Conservation (phyloP, 768 basidiomycete genomes). For the Calvatia gigantea region DNA sequence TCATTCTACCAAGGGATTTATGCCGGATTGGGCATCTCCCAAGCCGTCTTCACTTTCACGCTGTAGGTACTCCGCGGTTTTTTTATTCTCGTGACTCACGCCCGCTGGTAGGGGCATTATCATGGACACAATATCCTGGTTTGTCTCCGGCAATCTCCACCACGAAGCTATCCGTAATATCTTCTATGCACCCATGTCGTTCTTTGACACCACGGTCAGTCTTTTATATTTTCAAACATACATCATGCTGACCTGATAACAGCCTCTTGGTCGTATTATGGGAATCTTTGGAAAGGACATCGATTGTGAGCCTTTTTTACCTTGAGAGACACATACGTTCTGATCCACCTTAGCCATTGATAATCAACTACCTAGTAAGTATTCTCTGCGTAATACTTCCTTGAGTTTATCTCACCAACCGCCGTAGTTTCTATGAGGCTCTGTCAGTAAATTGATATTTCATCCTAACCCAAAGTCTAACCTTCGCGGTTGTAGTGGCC, state of each 20-base stretch:
- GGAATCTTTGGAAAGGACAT: conserved; percentile 66
- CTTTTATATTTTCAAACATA: background rate
- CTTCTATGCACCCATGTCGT: conserved; percentile 71
- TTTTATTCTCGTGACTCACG: background rate
- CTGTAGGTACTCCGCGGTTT: conserved; percentile 33
- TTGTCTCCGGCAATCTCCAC: conserved; percentile 63
- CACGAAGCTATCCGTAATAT: conserved; percentile 50
- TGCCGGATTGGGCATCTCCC: conserved; percentile 55
- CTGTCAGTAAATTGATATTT: conserved; percentile 32
- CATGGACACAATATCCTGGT: conserved; percentile 54
- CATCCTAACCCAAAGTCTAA: background rate
- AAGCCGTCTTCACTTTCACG: conserved; percentile 52
- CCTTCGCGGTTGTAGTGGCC: conserved; percentile 30
- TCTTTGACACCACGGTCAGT: conserved; percentile 67
- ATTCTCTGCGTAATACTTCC: background rate
- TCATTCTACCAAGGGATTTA: conserved; percentile 67
- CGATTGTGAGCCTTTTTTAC: conserved; percentile 39
- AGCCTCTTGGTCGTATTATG: conserved; percentile 60
- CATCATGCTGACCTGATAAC: background rate
- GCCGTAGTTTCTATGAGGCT: conserved; percentile 51
- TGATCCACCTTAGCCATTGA: conserved; percentile 44
- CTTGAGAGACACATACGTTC: background rate
- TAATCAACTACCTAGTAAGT: conserved; percentile 53
- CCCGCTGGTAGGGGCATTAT: conserved; percentile 38
- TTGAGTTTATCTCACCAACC: background rate